Evolutionary conservation across 495 filamentous ascomycete species (phyloP).

Genomic region (Cladorrhinum samala): DNA sequence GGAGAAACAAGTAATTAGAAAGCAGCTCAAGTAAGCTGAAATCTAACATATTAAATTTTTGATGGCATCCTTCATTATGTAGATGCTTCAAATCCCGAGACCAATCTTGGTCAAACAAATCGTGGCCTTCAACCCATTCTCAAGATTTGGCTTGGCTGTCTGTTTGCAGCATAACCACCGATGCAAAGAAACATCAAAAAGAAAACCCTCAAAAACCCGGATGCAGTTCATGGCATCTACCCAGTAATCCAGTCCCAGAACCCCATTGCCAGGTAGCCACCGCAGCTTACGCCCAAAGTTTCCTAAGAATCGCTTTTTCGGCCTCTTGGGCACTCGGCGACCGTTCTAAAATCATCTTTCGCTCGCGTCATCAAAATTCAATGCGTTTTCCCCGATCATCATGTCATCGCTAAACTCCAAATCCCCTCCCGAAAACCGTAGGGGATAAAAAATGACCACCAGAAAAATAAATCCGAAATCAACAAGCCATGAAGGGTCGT

Average conservation of each 20-base stretch:
- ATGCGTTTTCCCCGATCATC: neutral
- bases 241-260: constrained; percentile 3
- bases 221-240: neutral
- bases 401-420: neutral
- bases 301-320: neutral
- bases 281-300: neutral
- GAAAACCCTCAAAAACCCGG: neutral
- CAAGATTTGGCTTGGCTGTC: too few relatives aligned
- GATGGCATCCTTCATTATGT: neutral
- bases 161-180: neutral
- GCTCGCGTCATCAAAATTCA: neutral
- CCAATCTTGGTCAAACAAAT: too few relatives aligned
- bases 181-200: neutral
- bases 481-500: constrained; percentile 10
- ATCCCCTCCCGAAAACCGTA: neutral
- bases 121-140: too few relatives aligned
- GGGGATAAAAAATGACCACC: neutral
- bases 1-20: neutral
- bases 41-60: neutral
- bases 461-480: constrained; percentile 9
- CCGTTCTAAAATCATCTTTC: constrained; percentile 1
- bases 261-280: neutral
- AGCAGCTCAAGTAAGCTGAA: neutral
- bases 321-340: neutral
- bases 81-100: too few relatives aligned